Conservation (phyloP, 2,329 filamentous ascomycete genomes). For the Aspergillus fumigatus region DNA sequence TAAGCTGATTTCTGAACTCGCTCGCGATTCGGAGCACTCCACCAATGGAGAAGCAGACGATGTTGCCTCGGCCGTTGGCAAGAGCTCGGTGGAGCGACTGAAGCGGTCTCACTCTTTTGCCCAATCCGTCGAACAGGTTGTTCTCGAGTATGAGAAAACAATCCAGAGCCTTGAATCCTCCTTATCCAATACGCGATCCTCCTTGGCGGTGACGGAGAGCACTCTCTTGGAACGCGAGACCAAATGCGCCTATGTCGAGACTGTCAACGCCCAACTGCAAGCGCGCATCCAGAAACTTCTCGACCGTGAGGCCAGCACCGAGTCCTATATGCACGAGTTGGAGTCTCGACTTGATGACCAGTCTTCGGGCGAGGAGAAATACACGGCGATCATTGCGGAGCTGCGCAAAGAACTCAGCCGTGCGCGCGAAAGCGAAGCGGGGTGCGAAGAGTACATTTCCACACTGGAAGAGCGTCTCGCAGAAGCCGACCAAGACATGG, state of each 20-base stretch:
- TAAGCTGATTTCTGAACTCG: constrained; percentile 91
- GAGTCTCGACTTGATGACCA: constrained; percentile 88
- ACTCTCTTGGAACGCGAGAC: constrained; percentile 87
- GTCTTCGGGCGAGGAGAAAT: constrained; percentile 88
- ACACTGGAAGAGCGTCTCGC: constrained; percentile 92
- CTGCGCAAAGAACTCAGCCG: constrained; percentile 87
- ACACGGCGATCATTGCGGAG: constrained; percentile 76
- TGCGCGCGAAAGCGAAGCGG: constrained; percentile 81
- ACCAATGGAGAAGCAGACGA: constrained; percentile 41
- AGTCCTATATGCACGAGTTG: constrained; percentile 86
- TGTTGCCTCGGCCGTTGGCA: constrained; percentile 56
- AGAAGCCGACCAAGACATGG: constrained; percentile 91
- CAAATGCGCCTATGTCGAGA: constrained; percentile 88
- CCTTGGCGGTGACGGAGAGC: constrained; percentile 79
- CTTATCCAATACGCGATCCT: constrained; percentile 78
- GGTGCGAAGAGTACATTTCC: constrained; percentile 94
- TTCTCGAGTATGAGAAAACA: constrained; percentile 97
- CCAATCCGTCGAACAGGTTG: constrained; percentile 90
- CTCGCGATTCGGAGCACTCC: constrained; percentile 66
- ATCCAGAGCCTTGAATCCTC: constrained; percentile 92
- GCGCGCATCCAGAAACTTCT: constrained; percentile 85
- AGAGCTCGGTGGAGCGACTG: constrained; percentile 79
- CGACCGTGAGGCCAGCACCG: constrained; percentile 86
- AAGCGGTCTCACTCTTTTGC: constrained; percentile 96
- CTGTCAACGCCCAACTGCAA: constrained; percentile 84